These are phyloP conservation scores for Tricholoma bakamatsutake DNA, from an alignment of 768 basidiomycete genomes.

Conservation along the genomic window DNA sequence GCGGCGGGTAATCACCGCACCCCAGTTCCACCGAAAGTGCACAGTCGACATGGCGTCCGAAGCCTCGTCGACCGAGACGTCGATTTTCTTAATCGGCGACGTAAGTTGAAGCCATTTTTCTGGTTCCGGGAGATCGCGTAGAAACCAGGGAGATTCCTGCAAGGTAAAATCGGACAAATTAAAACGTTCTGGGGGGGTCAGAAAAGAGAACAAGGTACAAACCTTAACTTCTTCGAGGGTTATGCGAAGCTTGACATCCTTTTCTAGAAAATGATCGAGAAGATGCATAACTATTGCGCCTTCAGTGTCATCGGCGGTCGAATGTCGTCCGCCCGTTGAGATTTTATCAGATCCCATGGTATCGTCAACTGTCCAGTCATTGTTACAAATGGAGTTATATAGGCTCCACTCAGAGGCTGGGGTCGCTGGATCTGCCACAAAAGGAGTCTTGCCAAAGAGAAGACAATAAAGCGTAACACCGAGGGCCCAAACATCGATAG, in stretches of 20 bases:
- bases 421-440: conserved; percentile 31
- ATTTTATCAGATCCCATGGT: conserved; percentile 70
- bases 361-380: conserved; percentile 62
- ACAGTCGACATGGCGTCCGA: conserved; percentile 64
- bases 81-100: conserved; percentile 28
- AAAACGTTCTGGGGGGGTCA: conserved; percentile 4
- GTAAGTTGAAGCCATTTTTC: conserved; percentile 59
- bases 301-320: conserved; percentile 36
- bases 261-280: conserved; percentile 73
- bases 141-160: conserved; percentile 61
- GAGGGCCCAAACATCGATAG: conserved; percentile 97
- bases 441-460: conserved; percentile 84
- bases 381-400: conserved; percentile 73
- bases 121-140: conserved; percentile 59
- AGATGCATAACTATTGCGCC: conserved; percentile 64
- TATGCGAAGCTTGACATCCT: conserved; percentile 69
- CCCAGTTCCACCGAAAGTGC: conserved; percentile 58
- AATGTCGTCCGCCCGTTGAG: conserved; percentile 57
- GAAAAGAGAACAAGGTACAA: conserved; percentile 14
- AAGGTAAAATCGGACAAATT: conserved; percentile 5
- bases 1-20: conserved; percentile 32
- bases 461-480: conserved; percentile 95
- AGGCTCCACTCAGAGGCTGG: conserved; percentile 57
- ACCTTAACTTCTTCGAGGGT: conserved; percentile 81
- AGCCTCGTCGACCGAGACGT: conserved; percentile 73